A percentile compares a stretch with the other conserved stretches of the same genome.
Evolutionary conservation across 352 stramenopile genomes (phyloP).

Genomic region (Plasmopara halstedii): DNA sequence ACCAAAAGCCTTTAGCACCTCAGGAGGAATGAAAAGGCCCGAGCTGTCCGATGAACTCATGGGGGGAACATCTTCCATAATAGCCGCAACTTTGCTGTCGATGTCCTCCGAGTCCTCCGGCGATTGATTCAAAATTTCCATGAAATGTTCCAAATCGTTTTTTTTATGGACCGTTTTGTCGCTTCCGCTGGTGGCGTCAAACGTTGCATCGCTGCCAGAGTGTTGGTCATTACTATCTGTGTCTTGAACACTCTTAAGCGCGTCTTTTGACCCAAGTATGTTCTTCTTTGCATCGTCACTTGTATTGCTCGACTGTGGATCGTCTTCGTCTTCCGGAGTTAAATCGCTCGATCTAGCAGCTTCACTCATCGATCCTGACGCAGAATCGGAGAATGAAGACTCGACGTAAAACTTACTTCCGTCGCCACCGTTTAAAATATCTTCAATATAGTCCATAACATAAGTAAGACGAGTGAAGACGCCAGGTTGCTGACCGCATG

Average conservation of each 20-base stretch:
- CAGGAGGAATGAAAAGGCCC: no score
- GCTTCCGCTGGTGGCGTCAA: constrained; percentile 1
- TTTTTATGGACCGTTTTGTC: constrained; percentile 2
- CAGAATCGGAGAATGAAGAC: constrained; percentile 1
- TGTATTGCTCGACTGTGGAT: neutral
- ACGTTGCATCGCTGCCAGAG: constrained; percentile 1
- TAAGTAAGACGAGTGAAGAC: constrained; percentile 49
- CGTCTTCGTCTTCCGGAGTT: neutral
- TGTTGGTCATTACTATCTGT: constrained; percentile 1
- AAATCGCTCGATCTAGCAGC: neutral
- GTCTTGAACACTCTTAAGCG: neutral
- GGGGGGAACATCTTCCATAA: neutral
- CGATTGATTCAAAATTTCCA: neutral
- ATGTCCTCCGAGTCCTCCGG: neutral
- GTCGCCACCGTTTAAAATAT: constrained; percentile 34
- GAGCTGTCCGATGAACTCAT: no score
- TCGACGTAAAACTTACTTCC: constrained; percentile 14
- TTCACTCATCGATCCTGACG: neutral
- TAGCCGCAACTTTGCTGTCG: neutral
- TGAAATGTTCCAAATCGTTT: neutral
- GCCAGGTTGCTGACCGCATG: constrained; percentile 41
- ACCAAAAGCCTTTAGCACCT: neutral
- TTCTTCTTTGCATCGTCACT: neutral
- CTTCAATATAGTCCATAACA: constrained; percentile 52
- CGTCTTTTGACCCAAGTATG: neutral